Conservation (phyloP, 768 basidiomycete species). For the Russula virescens region DNA sequence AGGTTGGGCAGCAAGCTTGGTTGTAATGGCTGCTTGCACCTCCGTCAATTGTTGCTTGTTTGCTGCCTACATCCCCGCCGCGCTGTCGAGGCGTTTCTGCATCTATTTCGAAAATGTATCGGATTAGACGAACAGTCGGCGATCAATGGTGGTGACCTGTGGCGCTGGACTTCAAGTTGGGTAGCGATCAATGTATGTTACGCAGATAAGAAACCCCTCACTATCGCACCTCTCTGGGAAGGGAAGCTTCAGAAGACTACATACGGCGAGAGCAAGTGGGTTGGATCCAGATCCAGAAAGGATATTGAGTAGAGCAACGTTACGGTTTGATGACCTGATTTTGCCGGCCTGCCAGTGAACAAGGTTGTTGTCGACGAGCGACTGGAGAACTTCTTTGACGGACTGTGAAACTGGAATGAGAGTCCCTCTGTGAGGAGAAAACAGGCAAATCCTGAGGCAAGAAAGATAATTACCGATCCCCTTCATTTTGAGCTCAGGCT, state of each 20-base stretch:
- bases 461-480: conserved; percentile 64
- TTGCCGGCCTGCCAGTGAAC: conserved; percentile 79
- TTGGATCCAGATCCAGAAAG: neutral
- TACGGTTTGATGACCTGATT: conserved; percentile 92
- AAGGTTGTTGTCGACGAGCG: conserved; percentile 79
- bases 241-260: conserved; percentile 96
- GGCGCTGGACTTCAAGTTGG: too few species aligned
- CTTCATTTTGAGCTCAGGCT: conserved; percentile 80
- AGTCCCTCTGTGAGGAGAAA: neutral
- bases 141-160: too few species aligned
- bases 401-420: conserved; percentile 74
- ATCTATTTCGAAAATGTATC: conserved; percentile 37
- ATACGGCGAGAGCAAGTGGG: conserved; percentile 23
- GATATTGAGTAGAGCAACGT: conserved; percentile 24
- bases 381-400: conserved; percentile 87
- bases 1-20: conserved; percentile 48
- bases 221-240: conserved; percentile 79
- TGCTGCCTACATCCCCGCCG: conserved; percentile 41
- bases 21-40: conserved; percentile 40
- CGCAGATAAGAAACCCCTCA: conserved; percentile 28
- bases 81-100: conserved; percentile 48
- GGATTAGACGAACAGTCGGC: too few species aligned
- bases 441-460: neutral
- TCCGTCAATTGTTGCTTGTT: conserved; percentile 47
- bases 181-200: too few species aligned